These are phyloP conservation scores for Fusarium sp. DNA, from an alignment of 2,329 filamentous ascomycete species.

Conservation along the genomic window DNA sequence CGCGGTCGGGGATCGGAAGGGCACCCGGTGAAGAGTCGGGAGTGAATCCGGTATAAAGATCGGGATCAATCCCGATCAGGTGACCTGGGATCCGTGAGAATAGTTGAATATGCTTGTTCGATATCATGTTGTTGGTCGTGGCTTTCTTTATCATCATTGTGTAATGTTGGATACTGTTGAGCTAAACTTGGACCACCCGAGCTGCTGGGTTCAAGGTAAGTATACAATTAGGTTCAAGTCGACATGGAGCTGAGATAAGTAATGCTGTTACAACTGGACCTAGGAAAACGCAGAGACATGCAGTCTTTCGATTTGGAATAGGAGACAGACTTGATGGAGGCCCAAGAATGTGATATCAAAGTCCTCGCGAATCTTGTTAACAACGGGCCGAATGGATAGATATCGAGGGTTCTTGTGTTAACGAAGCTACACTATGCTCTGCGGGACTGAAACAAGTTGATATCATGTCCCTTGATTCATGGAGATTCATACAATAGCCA, in stretches of 20 bases:
- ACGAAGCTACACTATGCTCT: background rate
- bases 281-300: background rate
- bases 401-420: background rate
- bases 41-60: background rate
- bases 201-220: background rate
- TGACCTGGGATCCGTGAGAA: background rate
- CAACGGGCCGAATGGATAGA: background rate
- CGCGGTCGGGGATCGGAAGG: background rate
- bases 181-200: background rate
- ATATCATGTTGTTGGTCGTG: background rate
- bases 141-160: background rate
- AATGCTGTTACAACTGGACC: background rate
- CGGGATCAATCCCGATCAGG: conserved; percentile 11
- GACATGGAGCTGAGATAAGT: background rate
- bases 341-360: too few relatives aligned
- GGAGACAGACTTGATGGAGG: too few relatives aligned
- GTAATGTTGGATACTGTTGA: background rate
- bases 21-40: background rate
- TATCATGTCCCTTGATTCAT: background rate
- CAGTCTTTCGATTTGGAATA: background rate
- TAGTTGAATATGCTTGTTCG: background rate
- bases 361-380: background rate
- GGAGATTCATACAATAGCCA: accelerated
- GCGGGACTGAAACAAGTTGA: background rate
- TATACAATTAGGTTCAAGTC: background rate